Conservation (phyloP, 2,329 filamentous ascomycete genomes). For the Diplodia mutila region DNA sequence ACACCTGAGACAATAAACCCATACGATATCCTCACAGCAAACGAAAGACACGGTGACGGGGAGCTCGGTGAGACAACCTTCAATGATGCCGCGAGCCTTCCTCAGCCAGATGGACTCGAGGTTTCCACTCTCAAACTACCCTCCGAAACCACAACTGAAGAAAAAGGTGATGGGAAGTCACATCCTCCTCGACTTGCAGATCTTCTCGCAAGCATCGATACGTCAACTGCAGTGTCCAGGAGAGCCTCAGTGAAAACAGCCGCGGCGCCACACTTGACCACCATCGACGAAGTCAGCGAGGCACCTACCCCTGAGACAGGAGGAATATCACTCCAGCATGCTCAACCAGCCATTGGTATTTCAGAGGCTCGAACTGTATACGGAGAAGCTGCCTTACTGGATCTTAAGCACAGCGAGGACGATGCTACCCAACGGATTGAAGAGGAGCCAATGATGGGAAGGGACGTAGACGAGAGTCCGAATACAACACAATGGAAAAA, state of each 20-base stretch:
- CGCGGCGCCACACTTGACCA: not conserved
- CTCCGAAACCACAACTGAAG: not conserved
- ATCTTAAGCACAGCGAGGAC: not conserved
- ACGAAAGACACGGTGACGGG: not conserved
- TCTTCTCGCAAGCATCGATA: not conserved
- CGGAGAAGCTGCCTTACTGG: not conserved
- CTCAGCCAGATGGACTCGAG: not conserved
- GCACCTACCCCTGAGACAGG: not conserved
- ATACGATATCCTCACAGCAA: not conserved
- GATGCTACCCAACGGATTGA: too few species aligned
- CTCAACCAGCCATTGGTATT: not conserved
- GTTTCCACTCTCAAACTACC: not conserved
- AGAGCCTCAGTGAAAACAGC: not conserved
- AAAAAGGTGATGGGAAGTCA: not conserved
- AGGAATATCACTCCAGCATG: not conserved
- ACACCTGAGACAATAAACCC: too few species aligned
- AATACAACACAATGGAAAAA: not conserved
- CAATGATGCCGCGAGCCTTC: not conserved
- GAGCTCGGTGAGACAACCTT: not conserved
- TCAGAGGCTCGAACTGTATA: not conserved
- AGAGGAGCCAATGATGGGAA: not conserved
- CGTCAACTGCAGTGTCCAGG: not conserved
- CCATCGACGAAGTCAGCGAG: constrained; percentile 2
- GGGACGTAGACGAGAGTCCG: not conserved
- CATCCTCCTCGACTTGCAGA: not conserved